Evolutionary conservation across 139 green algal species (phyloP).

Genomic region (Chlorella sp.): DNA sequence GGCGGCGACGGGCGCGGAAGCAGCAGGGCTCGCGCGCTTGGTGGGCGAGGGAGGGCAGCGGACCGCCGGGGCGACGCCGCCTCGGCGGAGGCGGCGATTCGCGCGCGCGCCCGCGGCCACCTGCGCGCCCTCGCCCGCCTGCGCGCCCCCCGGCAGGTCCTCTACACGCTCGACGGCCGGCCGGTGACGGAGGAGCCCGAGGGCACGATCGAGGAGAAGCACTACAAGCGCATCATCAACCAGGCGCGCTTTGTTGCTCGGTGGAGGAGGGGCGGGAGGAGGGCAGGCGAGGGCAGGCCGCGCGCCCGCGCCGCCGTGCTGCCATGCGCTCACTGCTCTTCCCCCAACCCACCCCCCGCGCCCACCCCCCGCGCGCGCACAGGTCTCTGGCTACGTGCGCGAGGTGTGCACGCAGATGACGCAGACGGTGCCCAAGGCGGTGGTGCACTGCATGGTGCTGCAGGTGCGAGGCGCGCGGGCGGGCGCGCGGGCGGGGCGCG

Average conservation of each 20-base stretch:
- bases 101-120: no score
- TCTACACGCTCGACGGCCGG: constrained; percentile 53
- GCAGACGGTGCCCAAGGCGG: constrained; percentile 90
- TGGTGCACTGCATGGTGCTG: constrained; percentile 86
- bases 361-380: constrained; percentile 6
- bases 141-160: no score
- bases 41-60: no score
- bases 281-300: neutral
- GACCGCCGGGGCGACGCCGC: no score
- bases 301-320: neutral
- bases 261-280: neutral
- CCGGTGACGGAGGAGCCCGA: constrained; percentile 51
- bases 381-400: constrained; percentile 86
- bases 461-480: neutral
- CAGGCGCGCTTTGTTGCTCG: no score
- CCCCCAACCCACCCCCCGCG: neutral
- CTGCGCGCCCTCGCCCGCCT: no score
- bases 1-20: no score
- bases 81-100: no score
- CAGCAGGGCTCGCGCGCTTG: no score
- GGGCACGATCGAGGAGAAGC: constrained; percentile 44
- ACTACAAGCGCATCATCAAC: constrained; percentile 79
- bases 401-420: constrained; percentile 88
- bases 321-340: neutral
- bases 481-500: neutral